Percentiles rank a stretch among this genome's conserved stretches.
Conservation (phyloP, 2,329 filamentous ascomycete genomes). For the Plectosphaerella cucumerina region DNA sequence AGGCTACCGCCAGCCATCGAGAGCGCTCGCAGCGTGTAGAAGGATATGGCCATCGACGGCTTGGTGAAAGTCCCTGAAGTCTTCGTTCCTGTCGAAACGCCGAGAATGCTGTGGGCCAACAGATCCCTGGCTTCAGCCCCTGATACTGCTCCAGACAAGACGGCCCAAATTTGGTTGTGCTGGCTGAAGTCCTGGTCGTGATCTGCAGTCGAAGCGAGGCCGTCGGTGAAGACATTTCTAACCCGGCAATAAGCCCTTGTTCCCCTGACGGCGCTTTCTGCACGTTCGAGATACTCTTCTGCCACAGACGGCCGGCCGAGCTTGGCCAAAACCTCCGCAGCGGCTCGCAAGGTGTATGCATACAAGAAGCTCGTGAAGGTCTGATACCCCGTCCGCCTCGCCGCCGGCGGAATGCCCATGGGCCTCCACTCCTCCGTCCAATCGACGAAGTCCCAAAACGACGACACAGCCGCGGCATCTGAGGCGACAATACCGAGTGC, state of each 20-base stretch:
- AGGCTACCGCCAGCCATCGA: slow-evolving; percentile 3
- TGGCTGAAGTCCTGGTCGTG: slow-evolving; percentile 23
- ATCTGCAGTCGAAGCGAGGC: slow-evolving; percentile 22
- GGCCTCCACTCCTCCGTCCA: slow-evolving; percentile 22
- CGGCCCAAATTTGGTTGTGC: slow-evolving; percentile 30
- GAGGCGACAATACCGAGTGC: slow-evolving; percentile 8
- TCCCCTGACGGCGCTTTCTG: slow-evolving; percentile 16
- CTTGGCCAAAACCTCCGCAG: slow-evolving; percentile 23
- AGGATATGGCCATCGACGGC: slow-evolving; percentile 12
- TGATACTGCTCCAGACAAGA: slow-evolving; percentile 23
- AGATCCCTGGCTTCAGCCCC: slow-evolving; percentile 11
- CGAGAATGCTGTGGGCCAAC: slow-evolving; percentile 8
- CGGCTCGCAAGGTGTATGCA: slow-evolving; percentile 27
- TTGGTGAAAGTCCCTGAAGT: not conserved
- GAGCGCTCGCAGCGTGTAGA: slow-evolving; percentile 13
- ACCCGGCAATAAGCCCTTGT: slow-evolving; percentile 25
- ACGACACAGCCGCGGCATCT: slow-evolving; percentile 18
- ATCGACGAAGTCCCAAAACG: slow-evolving; percentile 30
- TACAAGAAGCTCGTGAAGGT: slow-evolving; percentile 28
- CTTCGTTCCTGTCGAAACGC: too few species aligned
- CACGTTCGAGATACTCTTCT: slow-evolving; percentile 22
- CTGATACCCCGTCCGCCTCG: slow-evolving; percentile 24
- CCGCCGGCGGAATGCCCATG: slow-evolving; percentile 32
- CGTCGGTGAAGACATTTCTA: slow-evolving; percentile 27
- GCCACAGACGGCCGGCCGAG: slow-evolving; percentile 26